These are phyloP conservation scores for Conoideocrella luteorostrata DNA, from an alignment of 2,329 filamentous ascomycete species.

Conservation along the genomic window DNA sequence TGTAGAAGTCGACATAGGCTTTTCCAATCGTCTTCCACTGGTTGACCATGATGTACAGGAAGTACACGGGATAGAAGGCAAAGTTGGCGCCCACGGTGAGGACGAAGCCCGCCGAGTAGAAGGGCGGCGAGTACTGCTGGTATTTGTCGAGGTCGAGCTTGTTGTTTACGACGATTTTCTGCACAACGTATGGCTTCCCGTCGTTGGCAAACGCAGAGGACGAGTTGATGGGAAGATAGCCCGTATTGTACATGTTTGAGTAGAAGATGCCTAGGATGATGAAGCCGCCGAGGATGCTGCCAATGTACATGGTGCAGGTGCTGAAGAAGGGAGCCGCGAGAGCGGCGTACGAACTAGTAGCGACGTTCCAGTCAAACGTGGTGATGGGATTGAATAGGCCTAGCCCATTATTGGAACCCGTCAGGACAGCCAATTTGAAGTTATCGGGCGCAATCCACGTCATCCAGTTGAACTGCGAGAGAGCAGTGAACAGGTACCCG, in stretches of 20 bases:
- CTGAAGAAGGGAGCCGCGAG: slow-evolving; percentile 32
- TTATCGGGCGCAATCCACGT: slow-evolving; percentile 47
- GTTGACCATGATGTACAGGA: slow-evolving; percentile 36
- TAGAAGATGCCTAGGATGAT: slow-evolving; percentile 37
- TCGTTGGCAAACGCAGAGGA: slow-evolving; percentile 36
- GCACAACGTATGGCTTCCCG: slow-evolving; percentile 27
- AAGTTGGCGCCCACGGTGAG: slow-evolving; percentile 36
- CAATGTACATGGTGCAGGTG: slow-evolving; percentile 30
- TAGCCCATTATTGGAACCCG: slow-evolving; percentile 35
- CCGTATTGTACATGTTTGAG: slow-evolving; percentile 36
- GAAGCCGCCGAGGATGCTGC: slow-evolving; percentile 27
- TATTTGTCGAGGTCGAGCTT: slow-evolving; percentile 31
- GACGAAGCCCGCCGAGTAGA: slow-evolving; percentile 36
- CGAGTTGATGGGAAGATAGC: slow-evolving; percentile 40
- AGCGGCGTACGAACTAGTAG: slow-evolving; percentile 31
- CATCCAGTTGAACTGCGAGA: slow-evolving; percentile 47
- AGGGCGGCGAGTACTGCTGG: slow-evolving; percentile 37
- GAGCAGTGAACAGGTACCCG: slow-evolving; percentile 39
- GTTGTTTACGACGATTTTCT: slow-evolving; percentile 30
- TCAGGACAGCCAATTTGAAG: slow-evolving; percentile 31
- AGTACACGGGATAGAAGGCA: slow-evolving; percentile 37
- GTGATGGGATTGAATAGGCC: slow-evolving; percentile 29
- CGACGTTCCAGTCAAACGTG: slow-evolving; percentile 35
- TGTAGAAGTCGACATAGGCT: slow-evolving; percentile 33
- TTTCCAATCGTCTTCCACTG: slow-evolving; percentile 19